These are phyloP conservation scores for Smallanthus sonchifolius DNA, from an alignment of 129 eudicot species.

Conservation along the genomic window DNA sequence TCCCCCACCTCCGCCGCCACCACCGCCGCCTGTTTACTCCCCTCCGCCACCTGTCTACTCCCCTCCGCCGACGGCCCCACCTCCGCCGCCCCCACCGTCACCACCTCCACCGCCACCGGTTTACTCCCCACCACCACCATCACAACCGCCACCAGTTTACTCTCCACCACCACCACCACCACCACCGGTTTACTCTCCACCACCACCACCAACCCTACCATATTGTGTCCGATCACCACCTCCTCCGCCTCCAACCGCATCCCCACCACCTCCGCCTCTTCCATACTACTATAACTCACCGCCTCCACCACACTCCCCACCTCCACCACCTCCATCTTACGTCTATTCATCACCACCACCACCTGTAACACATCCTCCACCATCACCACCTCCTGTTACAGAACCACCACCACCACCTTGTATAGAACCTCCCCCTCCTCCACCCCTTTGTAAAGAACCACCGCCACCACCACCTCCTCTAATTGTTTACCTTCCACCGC, in stretches of 20 bases:
- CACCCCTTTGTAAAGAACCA: slow-evolving; percentile 16
- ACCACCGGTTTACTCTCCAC: slow-evolving; percentile 24
- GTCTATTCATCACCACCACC: slow-evolving; percentile 17
- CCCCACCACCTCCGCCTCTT: no score
- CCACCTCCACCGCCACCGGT: not conserved
- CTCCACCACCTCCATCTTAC: slow-evolving; percentile 22
- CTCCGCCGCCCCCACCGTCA: slow-evolving; percentile 33
- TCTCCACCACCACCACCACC: slow-evolving; percentile 40
- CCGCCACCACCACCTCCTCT: slow-evolving; percentile 37
- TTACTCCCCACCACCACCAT: slow-evolving; percentile 31
- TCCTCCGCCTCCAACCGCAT: slow-evolving; percentile 41
- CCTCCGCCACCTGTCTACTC: slow-evolving; percentile 23
- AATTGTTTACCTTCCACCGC: slow-evolving; percentile 20
- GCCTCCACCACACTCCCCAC: slow-evolving; percentile 16
- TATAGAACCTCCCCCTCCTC: slow-evolving; percentile 17
- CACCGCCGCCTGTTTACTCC: slow-evolving; percentile 1
- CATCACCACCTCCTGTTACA: slow-evolving; percentile 24
- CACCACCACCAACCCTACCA: slow-evolving; percentile 28
- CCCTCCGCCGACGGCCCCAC: no score
- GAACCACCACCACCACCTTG: slow-evolving; percentile 35
- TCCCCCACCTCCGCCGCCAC: slow-evolving; percentile 19
- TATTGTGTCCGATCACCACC: not conserved
- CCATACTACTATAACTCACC: no score
- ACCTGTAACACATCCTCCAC: slow-evolving; percentile 16
- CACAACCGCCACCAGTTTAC: slow-evolving; percentile 20